Percentiles rank a stretch among this genome's conserved stretches.
Conservation (phyloP, 2,329 filamentous ascomycete species). For the Clonostachys byssicola region DNA sequence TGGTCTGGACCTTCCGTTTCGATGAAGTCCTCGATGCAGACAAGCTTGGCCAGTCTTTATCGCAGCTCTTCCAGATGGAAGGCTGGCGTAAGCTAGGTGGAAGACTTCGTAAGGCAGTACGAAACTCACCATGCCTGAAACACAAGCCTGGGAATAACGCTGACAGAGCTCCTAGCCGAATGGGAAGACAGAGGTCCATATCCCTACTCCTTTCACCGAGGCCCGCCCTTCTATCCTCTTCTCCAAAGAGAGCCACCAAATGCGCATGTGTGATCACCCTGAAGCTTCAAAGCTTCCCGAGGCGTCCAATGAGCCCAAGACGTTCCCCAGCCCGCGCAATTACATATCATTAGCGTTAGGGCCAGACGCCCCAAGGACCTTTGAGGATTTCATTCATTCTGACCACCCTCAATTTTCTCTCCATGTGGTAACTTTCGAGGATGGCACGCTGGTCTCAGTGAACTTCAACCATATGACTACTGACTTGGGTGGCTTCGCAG, state of each 20-base stretch:
- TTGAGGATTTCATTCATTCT: constrained; percentile 1
- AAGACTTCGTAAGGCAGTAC: constrained; percentile 2
- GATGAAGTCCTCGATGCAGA: constrained; percentile 15
- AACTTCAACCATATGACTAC: constrained; percentile 1
- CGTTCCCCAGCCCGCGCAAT: not conserved
- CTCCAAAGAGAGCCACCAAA: constrained; percentile 24
- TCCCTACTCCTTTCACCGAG: constrained; percentile 16
- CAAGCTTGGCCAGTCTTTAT: constrained; percentile 9
- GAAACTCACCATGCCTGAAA: too few relatives aligned
- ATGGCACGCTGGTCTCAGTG: constrained; percentile 3
- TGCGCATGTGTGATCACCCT: constrained; percentile 29
- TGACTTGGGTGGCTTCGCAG: not conserved
- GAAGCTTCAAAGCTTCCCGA: constrained; percentile 6
- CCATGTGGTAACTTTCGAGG: constrained; percentile 3
- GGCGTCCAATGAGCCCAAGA: not conserved
- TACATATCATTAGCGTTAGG: not conserved
- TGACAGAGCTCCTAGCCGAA: constrained; percentile 1
- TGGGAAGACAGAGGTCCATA: constrained; percentile 19
- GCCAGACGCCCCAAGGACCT: not conserved
- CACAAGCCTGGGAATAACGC: not conserved
- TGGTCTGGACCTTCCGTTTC: constrained; percentile 11
- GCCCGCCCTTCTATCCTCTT: constrained; percentile 30
- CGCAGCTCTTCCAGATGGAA: constrained; percentile 6
- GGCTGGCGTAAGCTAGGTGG: constrained; percentile 17
- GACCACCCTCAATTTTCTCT: constrained; percentile 2